These are phyloP conservation scores for Litsea cubeba DNA, from an alignment of 164 flowering plant genomes.

Conservation along the genomic window DNA sequence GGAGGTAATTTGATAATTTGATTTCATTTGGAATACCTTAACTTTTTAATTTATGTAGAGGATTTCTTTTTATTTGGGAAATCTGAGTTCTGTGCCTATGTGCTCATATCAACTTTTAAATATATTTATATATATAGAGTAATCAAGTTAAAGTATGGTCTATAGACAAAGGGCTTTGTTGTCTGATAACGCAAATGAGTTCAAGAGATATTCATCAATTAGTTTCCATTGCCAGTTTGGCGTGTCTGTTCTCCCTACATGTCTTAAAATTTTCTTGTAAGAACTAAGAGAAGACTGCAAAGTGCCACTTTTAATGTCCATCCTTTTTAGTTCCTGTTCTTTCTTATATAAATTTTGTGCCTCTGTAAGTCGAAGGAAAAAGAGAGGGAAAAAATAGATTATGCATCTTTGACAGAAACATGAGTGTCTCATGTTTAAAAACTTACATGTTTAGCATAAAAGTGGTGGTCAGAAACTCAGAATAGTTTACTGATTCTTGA, in stretches of 20 bases:
- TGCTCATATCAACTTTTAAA: background rate
- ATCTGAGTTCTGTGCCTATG: background rate
- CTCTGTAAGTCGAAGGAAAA: too few species aligned
- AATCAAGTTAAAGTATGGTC: background rate
- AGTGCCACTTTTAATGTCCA: background rate
- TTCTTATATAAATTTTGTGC: too few species aligned
- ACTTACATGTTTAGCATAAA: background rate
- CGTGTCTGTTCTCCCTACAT: background rate
- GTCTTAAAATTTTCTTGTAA: background rate
- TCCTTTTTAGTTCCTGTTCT: too few species aligned
- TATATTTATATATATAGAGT: too few species aligned
- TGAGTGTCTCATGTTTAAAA: background rate
- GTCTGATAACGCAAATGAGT: background rate
- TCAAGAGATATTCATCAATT: background rate
- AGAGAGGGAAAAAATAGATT: too few species aligned
- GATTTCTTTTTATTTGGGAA: background rate
- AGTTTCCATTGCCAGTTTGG: background rate
- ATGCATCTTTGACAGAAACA: background rate
- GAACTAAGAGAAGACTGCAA: background rate
- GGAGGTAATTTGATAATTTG: constrained; percentile 64
- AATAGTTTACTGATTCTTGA: background rate
- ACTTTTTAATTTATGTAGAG: background rate
- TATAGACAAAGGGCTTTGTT: background rate
- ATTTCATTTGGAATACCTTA: background rate
- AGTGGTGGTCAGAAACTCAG: too few species aligned